Base-by-base conservation (phyloP, 495 filamentous ascomycete species). In the Aspergillus conjunctus region DNA sequence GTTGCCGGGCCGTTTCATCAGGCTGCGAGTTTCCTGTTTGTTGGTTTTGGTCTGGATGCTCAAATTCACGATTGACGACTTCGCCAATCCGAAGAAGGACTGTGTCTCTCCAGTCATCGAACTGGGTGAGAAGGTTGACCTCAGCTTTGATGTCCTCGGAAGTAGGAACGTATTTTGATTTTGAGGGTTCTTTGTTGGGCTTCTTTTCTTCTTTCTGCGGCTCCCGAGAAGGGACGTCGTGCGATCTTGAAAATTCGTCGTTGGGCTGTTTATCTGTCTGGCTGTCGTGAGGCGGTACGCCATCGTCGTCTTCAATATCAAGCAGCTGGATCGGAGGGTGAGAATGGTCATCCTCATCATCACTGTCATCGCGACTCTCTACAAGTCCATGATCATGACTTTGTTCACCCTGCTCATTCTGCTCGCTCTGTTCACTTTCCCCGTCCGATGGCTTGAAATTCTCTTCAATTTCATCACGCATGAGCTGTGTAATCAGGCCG, bases 71-170 rank as follows among this genome's bases (percentile, higher is more conserved):
- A 61, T 90, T 89, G 39, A 90, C 81, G 8, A 85, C 82, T 65
- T 88, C 80, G 30, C 85, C 87, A 18, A 91, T 79, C 3, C 88
- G 79, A 30, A 83, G 70, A 30, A 89, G 73, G 1, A 90, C 83
- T 12, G 72, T 70, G 31, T 84, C 81, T 56, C 84, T 74, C 88
- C 88, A 91, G 37, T 83, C 79, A 54, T 90, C 87, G 65, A 87
- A 88, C 65, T 79, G 80, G 1, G 76, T 68, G 34, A 90, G 69
- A 2, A 73, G 73, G 50, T 31, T 61, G 31, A 78, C 66, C 53
- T 80, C 77, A 11, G 68, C 68, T 34, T 75, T 71, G 4, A 69
- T 41, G 46, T 76, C 68, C 43, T 73, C 62, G n/a, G 64, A 57
- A 9, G 59, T 61, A 3, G 54, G 52, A 48, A 70, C 69, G 18